phyloP scores from a whole-genome alignment of 1,284 basidiomycete species.

The Trametes pubescens region DNA sequence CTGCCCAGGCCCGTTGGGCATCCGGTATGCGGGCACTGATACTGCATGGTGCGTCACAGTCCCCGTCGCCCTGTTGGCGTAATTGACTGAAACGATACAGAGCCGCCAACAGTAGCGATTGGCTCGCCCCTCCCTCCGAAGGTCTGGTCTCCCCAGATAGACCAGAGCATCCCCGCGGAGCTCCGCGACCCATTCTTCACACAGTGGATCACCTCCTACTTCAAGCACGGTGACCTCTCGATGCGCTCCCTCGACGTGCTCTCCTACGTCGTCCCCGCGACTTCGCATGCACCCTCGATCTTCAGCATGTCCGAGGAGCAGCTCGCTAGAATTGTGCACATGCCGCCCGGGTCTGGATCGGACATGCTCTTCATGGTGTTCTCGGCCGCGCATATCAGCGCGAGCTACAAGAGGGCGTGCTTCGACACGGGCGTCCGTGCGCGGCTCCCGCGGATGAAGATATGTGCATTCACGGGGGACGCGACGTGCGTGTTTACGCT shows the following conservation, averaged over 20 bases:
- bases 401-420: conserved; percentile 34
- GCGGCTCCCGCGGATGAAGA: conserved; percentile 36
- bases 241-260: conserved; percentile 36
- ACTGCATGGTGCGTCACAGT: conserved; percentile 40
- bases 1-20: conserved; percentile 32
- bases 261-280: conserved; percentile 33
- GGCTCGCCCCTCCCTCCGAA: conserved; percentile 33
- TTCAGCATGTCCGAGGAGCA: conserved; percentile 33
- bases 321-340: conserved; percentile 9
- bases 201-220: conserved; percentile 46
- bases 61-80: not conserved
- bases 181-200: conserved; percentile 32
- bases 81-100: conserved; percentile 26
- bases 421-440: conserved; percentile 26
- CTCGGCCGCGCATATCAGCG: conserved; percentile 19
- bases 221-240: conserved; percentile 45
- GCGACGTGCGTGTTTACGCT: conserved; percentile 29
- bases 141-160: conserved; percentile 33
- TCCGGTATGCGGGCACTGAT: conserved; percentile 40
- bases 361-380: conserved; percentile 33
- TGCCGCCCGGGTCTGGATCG: conserved; percentile 5
- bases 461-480: conserved; percentile 31
- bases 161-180: conserved; percentile 33
- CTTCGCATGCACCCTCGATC: conserved; percentile 31
- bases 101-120: conserved; percentile 38